Conservation (phyloP, 805 yeast genomes). For the Vanderwaltozyma yarrowii region DNA sequence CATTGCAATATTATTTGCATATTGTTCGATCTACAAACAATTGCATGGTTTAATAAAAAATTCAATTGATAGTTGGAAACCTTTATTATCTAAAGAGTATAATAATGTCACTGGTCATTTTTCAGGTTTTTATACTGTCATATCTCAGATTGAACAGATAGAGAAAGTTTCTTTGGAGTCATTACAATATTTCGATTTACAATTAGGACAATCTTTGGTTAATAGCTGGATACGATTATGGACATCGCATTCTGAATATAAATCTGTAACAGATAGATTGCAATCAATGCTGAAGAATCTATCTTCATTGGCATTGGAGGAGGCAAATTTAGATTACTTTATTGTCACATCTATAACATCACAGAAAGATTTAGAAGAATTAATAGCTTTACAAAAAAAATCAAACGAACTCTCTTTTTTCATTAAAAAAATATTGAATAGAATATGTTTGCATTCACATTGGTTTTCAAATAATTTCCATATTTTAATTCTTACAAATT, state of each 20-base stretch:
- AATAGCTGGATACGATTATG: conserved; percentile 19
- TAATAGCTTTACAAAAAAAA: not conserved
- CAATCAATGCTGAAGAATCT: not conserved
- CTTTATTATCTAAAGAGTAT: too few species aligned
- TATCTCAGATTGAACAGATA: conserved; percentile 10
- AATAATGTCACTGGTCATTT: not conserved
- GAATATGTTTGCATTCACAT: not conserved
- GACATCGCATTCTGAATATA: conserved; percentile 1
- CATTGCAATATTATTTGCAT: conserved; percentile 15
- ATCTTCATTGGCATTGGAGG: conserved; percentile 3
- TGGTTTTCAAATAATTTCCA: not conserved
- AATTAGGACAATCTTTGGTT: conserved; percentile 7
- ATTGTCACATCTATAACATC: conserved; percentile 8
- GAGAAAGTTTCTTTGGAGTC: conserved; percentile 6
- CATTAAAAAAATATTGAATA: not conserved
- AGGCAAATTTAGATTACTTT: conserved; percentile 14
- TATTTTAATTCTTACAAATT: not conserved
- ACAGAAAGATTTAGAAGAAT: not conserved
- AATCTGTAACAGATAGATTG: not conserved
- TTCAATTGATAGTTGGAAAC: conserved; percentile 8
- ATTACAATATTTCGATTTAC: conserved; percentile 6
- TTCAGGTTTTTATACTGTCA: conserved; percentile 16
- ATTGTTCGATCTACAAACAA: conserved; percentile 12
- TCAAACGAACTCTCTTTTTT: not conserved
- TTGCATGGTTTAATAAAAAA: conserved; percentile 10